Conservation (phyloP, 495 filamentous ascomycete species). For the Aspergillus incahuasiensis region DNA sequence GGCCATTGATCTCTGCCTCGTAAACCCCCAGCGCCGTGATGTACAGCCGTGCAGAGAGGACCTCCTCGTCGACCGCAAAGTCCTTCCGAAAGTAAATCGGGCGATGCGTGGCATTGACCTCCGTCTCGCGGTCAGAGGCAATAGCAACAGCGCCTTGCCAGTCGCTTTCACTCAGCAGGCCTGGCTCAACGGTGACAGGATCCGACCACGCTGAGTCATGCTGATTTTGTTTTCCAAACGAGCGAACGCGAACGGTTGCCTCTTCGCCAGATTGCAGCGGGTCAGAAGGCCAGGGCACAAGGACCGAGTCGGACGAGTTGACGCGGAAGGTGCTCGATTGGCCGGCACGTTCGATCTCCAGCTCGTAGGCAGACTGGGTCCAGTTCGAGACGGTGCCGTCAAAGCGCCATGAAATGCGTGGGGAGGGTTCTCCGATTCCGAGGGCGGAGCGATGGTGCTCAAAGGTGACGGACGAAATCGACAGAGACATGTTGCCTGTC, state of each 20-base stretch:
- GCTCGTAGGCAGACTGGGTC: slow-evolving; percentile 11
- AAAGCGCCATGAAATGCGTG: slow-evolving; percentile 16
- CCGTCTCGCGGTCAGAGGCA: not conserved
- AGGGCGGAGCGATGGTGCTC: slow-evolving; percentile 15
- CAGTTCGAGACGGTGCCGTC: slow-evolving; percentile 11
- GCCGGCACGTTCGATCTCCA: slow-evolving; percentile 6
- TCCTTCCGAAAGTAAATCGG: slow-evolving; percentile 5
- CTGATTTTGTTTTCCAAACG: not conserved
- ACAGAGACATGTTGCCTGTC: slow-evolving; percentile 9
- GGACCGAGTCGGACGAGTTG: slow-evolving; percentile 15
- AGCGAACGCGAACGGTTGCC: slow-evolving; percentile 9
- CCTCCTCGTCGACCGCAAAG: not conserved
- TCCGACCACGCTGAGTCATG: slow-evolving; percentile 13
- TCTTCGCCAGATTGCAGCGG: slow-evolving; percentile 11
- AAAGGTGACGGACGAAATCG: slow-evolving; percentile 14
- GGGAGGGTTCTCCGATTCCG: slow-evolving; percentile 10
- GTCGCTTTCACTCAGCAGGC: slow-evolving; percentile 1
- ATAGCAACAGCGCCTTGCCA: slow-evolving; percentile 14
- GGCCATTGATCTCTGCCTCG: slow-evolving; percentile 2
- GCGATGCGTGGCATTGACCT: not conserved
- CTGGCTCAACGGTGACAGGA: slow-evolving; percentile 7
- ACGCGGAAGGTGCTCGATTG: slow-evolving; percentile 1
- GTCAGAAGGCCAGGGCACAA: slow-evolving; percentile 11
- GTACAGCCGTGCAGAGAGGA: not conserved
- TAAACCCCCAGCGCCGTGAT: slow-evolving; percentile 1